Base-by-base conservation (phyloP, 352 stramenopile species). In the Pythium sp. region DNA sequence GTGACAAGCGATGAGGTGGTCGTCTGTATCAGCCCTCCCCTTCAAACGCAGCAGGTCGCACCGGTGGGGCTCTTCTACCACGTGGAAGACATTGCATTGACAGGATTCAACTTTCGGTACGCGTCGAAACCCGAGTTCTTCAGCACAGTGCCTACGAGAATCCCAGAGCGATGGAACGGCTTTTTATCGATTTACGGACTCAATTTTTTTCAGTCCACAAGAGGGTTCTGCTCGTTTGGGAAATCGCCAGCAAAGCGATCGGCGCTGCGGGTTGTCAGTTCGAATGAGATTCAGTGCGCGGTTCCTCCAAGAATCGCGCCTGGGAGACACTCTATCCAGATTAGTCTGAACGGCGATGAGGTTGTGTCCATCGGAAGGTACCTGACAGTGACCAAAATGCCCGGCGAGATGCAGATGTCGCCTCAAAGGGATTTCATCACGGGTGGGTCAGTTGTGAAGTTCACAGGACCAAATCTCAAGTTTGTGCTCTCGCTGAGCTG, bases 61-160 rank as follows among this genome's bases (percentile, higher is more conserved):
- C 24, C 64, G 6, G 51, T 87, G 11, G 76, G 75, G 0, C 26
- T 85, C 4, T 74, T 78, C 32, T 77, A 82, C 32, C 49, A 65
- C 46, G 7, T 18, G 1, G 53, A 70, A 4, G 73, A 85, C 65
- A 22, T 78, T 5, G 18, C 72, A 2, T 4, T 18, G 20, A 56
- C 80, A 6, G 64, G 71, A 1, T 83, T 72, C 30, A 47, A 9
- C 6, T 87, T 85, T 46, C 73, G 72, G 15, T 87, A 85, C 51
- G 58, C 53, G 3, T 32, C 30, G 20, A 46, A 70, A 20, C 47
- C 67, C 2, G 46, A 67, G 8, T 79, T 85, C 59, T 28, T 57
- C 24, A 68, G 58, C 4, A 22, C 78, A 6, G 51, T 18, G n/a
- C 76, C 76, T 38, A 28, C 36, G 1, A 65, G 78, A 54, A 57